A percentile compares a stretch with the other conserved stretches of the same genome.
Conservation (phyloP, 2,329 filamentous ascomycete species). For the Ceratocystis colombiana region DNA sequence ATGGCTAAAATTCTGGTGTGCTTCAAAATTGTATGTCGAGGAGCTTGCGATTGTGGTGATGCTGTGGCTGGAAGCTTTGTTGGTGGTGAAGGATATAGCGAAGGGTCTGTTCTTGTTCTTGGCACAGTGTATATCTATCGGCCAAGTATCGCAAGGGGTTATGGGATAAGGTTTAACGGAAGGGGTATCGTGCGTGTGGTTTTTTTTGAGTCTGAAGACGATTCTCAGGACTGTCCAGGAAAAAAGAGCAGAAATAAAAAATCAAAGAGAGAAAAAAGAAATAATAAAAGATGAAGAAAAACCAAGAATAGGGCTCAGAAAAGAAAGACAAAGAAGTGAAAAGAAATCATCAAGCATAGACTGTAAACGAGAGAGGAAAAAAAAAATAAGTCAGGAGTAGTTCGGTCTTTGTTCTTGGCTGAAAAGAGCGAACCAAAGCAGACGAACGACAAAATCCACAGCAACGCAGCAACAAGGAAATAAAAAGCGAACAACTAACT, state of each 20-base stretch:
- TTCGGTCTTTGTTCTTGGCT: background rate
- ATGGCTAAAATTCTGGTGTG: constrained; percentile 29
- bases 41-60: background rate
- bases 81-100: background rate
- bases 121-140: constrained; percentile 1
- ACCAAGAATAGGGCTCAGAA: background rate
- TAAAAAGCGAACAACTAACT: constrained; percentile 9
- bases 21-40: background rate
- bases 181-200: constrained; percentile 14
- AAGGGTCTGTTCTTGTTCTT: background rate
- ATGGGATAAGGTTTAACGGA: background rate
- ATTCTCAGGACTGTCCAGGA: background rate
- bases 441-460: background rate
- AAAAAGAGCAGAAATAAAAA: background rate
- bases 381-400: constrained; percentile 10
- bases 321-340: constrained; percentile 13
- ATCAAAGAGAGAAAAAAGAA: background rate
- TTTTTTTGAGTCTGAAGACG: background rate
- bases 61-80: background rate
- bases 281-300: background rate
- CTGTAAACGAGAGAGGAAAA: constrained; percentile 7
- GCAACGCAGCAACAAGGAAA: constrained; percentile 13
- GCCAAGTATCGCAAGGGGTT: constrained; percentile 6
- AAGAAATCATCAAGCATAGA: constrained; percentile 10
- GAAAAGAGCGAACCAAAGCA: background rate